phyloP scores from a whole-genome alignment of 345 rosid genomes.

The Heritiera fomes region DNA sequence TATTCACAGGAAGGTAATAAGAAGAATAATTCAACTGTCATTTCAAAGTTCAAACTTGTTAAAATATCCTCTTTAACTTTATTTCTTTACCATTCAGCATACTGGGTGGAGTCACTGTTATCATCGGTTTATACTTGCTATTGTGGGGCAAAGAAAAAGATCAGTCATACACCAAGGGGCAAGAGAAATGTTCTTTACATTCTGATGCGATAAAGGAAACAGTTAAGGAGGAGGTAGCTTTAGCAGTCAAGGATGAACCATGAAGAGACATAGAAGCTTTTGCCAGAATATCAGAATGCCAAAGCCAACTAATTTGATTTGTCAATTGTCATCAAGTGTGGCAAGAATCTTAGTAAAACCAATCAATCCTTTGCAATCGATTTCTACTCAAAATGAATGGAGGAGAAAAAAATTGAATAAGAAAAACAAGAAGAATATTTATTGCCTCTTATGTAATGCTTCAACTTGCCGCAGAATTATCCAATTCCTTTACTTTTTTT shows the following conservation, averaged over 20 bases:
- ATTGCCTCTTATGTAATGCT: neutral
- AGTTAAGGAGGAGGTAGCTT: slow-evolving; percentile 2
- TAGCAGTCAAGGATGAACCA: neutral
- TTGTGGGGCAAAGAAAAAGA: slow-evolving; percentile 18
- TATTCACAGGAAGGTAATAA: slow-evolving; percentile 67
- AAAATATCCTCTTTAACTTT: neutral
- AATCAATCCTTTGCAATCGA: too few species aligned
- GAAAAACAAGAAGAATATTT: neutral
- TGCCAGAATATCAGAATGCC: neutral
- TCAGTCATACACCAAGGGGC: neutral
- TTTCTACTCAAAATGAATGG: neutral
- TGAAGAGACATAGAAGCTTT: neutral
- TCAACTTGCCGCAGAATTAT: neutral
- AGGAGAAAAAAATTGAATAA: neutral
- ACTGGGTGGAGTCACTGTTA: slow-evolving; percentile 8
- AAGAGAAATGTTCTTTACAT: neutral
- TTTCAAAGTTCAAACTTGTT: neutral
- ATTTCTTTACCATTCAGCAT: neutral
- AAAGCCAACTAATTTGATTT: neutral
- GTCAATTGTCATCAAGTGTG: neutral
- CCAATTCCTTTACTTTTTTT: neutral
- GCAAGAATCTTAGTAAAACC: neutral
- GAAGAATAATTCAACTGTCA: neutral
- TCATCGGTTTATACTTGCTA: slow-evolving; percentile 9
- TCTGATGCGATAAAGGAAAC: neutral